Base-by-base conservation (phyloP, 1,284 basidiomycete genomes). In the Ustanciosporium gigantosporum region DNA sequence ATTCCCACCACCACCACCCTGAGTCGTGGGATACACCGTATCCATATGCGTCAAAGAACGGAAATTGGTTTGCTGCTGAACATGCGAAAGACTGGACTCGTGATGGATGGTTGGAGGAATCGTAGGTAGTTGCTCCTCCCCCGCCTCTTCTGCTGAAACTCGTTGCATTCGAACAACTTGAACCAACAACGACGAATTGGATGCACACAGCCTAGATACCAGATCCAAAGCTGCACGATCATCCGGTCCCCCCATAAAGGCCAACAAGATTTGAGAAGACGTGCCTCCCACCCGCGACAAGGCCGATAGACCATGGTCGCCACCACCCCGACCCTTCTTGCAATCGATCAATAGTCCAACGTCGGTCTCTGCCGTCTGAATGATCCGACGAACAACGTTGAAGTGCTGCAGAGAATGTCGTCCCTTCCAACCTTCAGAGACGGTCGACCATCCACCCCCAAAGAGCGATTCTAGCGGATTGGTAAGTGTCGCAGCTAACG, bases 171-270 rank as follows among this genome's bases (percentile, higher is more conserved):
- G 49, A 4, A 71, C 43, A 1, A 74, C 68, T 3, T 58, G 49
- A 19, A 64, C 61, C 4, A 36, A 46, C 3, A 71, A 43, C 7
- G 55, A 43, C 29, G 49, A 51, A 29, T 74, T 74, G 47, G 47
- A 47, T 17, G 51, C 57, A 21, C 62, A 65, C 6, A 73, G 52
- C 17, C 57, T 17, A 7, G 50, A 29, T 1, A 68, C 52, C 2
- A 74, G 44, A 15, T 55, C 46, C 20, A 95, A 80, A 0, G 90
- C 89, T 8, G 90, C 83, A 2, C 92, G 85, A 73, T 95, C 92
- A 77, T 96, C 92, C 0, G 90, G 87, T 0, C 92, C 92, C 40
- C 91, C 92, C 75, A 91, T 88, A 83, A 94, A 95, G 0, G 89
- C 88, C 29, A 94, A 77, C 80, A 92, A 87, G 41, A 92, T 78